Evolutionary conservation across 495 filamentous ascomycete species (phyloP), one percentile per base, ranked within the genome.

Genomic region (Podospora conica): DNA sequence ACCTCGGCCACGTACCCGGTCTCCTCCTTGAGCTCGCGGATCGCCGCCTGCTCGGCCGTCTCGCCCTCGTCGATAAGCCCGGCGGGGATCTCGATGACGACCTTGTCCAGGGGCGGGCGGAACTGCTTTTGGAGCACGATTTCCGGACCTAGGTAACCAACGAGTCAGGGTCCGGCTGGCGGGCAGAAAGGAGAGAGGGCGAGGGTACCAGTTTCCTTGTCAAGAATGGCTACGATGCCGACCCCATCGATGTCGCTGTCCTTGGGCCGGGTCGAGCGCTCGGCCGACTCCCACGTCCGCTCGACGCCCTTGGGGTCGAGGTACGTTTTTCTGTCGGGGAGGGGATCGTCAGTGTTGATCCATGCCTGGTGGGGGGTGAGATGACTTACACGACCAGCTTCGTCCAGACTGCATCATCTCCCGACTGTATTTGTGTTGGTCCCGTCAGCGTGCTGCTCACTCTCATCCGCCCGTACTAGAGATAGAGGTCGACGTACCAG

Each of bases 1-100:
- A 67, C 54, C 29, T 64, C 54, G 28, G 27, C 54, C 3, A 64
- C 63, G 15, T 64, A 85, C 5, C 95, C 95, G 0, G 95, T 97
- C 77, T 98, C 95, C 76, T 98, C 95, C 69, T 86, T 92, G 66
- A 98, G 81, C 73, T 97, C 93, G 21, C 93, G 83, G 20, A 96
- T 83, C 7, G 93, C 93, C 63, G 90, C 91, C 66, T 90, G 76
- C 70, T 93, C 90, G 1, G 89, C 85, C 0, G 86, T 90, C 75
- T 97, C 93, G 28, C 86, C 87, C 9, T 86, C 88, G 77, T 97
- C 93, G 18, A 96, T 86, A 7, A 97, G 77, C 0, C 93, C 93
- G 3, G 93, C 93, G 0, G 93, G 93, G 22, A 97, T 79, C 74
- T 97, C 93, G 18, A 88, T 79, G 69, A 96, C 84, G 25, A 91